These are phyloP conservation scores for Yamadazyma sp. DNA, from an alignment of 805 yeast genomes.

Conservation along the genomic window DNA sequence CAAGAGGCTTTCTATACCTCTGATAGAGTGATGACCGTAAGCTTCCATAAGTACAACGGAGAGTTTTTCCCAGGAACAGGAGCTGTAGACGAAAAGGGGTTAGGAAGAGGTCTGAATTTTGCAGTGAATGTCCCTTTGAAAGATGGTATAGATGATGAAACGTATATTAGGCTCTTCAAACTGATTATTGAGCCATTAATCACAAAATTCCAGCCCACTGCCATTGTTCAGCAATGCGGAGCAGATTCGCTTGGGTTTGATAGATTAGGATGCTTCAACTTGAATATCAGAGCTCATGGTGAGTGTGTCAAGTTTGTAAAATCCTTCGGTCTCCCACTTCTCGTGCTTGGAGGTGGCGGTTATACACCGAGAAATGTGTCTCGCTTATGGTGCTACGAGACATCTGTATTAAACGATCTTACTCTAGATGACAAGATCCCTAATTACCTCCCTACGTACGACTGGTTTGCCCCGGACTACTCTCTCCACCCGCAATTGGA, in stretches of 20 bases:
- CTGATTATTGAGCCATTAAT: constrained; percentile 88
- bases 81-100: constrained; percentile 82
- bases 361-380: constrained; percentile 95
- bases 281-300: constrained; percentile 91
- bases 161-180: constrained; percentile 73
- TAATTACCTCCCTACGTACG: constrained; percentile 67
- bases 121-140: constrained; percentile 89
- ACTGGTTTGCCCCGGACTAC: constrained; percentile 88
- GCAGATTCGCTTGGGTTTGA: constrained; percentile 95
- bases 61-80: constrained; percentile 98
- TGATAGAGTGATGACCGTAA: constrained; percentile 94
- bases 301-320: constrained; percentile 90
- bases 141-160: constrained; percentile 94
- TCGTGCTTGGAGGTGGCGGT: constrained; percentile 97
- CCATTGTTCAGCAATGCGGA: constrained; percentile 94
- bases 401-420: constrained; percentile 71
- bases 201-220: constrained; percentile 88
- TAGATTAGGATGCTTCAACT: constrained; percentile 88
- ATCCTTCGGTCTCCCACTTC: constrained; percentile 84
- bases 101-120: constrained; percentile 85
- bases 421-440: constrained; percentile 53
- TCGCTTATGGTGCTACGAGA: constrained; percentile 94
- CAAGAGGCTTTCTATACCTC: constrained; percentile 96
- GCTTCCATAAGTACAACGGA: constrained; percentile 91
- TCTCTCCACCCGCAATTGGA: constrained; percentile 73